Base-by-base conservation (phyloP, 805 yeast species). In the Saccharomycopsis fodiens region DNA sequence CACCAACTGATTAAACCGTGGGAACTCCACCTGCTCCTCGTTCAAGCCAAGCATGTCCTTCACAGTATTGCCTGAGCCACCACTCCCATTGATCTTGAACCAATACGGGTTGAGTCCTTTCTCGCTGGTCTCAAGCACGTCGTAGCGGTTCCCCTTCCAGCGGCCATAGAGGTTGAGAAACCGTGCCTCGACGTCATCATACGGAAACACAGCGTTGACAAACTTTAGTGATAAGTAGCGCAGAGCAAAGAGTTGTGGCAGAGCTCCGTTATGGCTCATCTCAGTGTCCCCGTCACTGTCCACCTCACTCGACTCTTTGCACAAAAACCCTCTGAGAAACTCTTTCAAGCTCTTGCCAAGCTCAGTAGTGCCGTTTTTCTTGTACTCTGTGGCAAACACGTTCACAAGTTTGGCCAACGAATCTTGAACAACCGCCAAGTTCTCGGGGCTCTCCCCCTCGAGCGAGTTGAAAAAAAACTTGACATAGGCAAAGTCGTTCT, bases 31-130 rank as follows among this genome's bases (percentile, higher is more conserved):
- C 0, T 55, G 57, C 5, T 55, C 53, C 8, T 53, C 53, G 3
- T 61, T 61, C 2, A 60, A 56, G 1, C 76, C 78, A 39, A 75
- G 54, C 7, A 73, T 55, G 21, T 72, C 75, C 2, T 60, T 35
- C 0, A 78, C 70, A 0, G 76, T 53, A 35, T 67, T 69, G 0
- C 72, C 65, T 38, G 68, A 69, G 44, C 47, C 19, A 2, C 76
- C 62, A 0, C 82, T 67, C 42, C 65, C 72, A 29, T 68, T 61
- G 3, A 81, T 63, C 39, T 72, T 73, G 58, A 79, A 84, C 86
- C 89, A 82, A 59, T 83, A 76, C 0, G 96, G 96, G 59, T 87
- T 79, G 23, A 91, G 64, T 0, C 97, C 97, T 51, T 76, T 78
- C 3, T 59, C 61, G 0, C 96, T 82, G 59, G 87, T 96, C 55